Base-by-base conservation (phyloP, 2,329 filamentous ascomycete genomes). In the Alternaria metachromatica region DNA sequence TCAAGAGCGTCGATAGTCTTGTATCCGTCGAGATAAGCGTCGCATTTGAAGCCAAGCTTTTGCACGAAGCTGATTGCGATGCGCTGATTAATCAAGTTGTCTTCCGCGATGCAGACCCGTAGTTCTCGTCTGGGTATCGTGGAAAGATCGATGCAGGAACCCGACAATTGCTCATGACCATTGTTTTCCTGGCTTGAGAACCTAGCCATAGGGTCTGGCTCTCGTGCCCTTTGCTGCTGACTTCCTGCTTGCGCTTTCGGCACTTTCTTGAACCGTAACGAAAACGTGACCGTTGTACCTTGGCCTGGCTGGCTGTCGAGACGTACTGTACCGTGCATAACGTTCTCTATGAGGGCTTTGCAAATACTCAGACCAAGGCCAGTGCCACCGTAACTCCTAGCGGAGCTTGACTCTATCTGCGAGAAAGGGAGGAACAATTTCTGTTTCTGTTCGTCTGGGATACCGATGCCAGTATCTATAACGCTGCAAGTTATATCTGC, bases 391-490 rank as follows among this genome's bases (percentile, higher is more conserved):
- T 97, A 97, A 76, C 94, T 96, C 56, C 94, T 87, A 58, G 94
- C 93, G 3, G 94, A 97, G 71, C 92, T 96, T 51, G 91, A 92
- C 80, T 97, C 94, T 2, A 95, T 94, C 80, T 97, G 94, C 59
- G 92, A 95, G 76, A 97, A 97, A 0, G 94, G 94, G 71, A 93
- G 88, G 86, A 97, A 97, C 2, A 97, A 86, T 66, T 96, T 96
- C 64, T 90, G 89, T 53, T 95, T 86, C 72, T 94, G 90, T 76
- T 95, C 90, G 20, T 91, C 87, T 1, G 92, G 90, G 60, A 97
- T 97, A 18, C 94, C 94, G 65, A 97, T 97, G 28, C 94, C 94
- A 0, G 94, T 97, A 76, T 97, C 94, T 55, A 90, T 86, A 30
- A 97, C 93, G 80, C 92, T 95, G 77, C 95, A 96, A 3, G 91